Evolutionary conservation across 768 basidiomycete species (phyloP).

Genomic region (Cystobasidium tubakii): DNA sequence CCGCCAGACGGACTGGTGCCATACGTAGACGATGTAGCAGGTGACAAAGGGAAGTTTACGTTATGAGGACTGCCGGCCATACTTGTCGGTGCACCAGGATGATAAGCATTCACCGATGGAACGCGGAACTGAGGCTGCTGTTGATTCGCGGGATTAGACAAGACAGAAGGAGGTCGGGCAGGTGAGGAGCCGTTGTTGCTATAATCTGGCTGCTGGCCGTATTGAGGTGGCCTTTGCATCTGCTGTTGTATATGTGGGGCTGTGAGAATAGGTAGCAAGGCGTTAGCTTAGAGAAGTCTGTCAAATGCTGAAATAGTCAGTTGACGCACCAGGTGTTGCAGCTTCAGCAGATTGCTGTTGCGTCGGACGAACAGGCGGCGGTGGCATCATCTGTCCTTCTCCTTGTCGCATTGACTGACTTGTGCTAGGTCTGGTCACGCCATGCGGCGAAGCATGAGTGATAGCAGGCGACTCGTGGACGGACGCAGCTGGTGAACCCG

Average conservation of each 20-base stretch:
- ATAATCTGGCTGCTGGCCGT: neutral
- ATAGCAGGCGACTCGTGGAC: constrained; percentile 10
- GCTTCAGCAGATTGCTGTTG: neutral
- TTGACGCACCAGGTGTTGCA: neutral
- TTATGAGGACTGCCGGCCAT: neutral
- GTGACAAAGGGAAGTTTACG: neutral
- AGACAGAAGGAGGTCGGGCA: constrained; percentile 11
- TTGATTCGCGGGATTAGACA: constrained; percentile 1
- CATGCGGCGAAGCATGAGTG: neutral
- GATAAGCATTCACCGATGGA: constrained; percentile 19
- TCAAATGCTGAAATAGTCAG: neutral
- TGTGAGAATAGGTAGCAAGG: neutral
- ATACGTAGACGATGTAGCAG: neutral
- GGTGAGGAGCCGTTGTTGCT: neutral
- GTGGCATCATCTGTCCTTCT: constrained; percentile 14
- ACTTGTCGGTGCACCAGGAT: neutral
- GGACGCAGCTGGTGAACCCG: constrained; percentile 4
- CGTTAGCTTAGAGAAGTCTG: neutral
- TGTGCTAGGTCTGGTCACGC: neutral
- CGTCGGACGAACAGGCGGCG: neutral
- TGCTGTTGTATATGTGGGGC: neutral
- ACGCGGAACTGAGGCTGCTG: constrained; percentile 16
- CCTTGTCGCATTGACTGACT: constrained; percentile 16
- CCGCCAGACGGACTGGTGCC: neutral
- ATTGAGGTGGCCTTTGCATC: neutral